phyloP scores from a whole-genome alignment of 2,329 filamentous ascomycete species.

The Xenoacremonium recifei region DNA sequence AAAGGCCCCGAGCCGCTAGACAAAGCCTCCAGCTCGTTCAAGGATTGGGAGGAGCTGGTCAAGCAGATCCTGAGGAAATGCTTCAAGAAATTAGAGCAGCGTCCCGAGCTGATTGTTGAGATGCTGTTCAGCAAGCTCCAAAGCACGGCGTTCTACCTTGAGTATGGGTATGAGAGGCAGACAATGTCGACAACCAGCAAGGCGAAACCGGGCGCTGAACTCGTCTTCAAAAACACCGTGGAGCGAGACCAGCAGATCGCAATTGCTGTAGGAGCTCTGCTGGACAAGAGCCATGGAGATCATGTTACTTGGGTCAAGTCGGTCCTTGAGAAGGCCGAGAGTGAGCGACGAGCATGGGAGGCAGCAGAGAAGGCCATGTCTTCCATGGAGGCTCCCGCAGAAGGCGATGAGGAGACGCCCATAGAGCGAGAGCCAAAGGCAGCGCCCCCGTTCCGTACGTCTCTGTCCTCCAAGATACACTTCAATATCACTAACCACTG shows the following conservation, averaged over 20 bases:
- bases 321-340: constrained; percentile 64
- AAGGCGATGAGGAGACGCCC: constrained; percentile 30
- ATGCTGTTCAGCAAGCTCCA: constrained; percentile 93
- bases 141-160: constrained; percentile 79
- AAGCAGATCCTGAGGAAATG: constrained; percentile 81
- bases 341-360: constrained; percentile 76
- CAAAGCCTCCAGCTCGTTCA: constrained; percentile 63
- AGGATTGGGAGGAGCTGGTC: constrained; percentile 88
- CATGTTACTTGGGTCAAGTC: constrained; percentile 81
- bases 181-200: constrained; percentile 63
- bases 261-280: constrained; percentile 74
- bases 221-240: constrained; percentile 75
- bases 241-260: constrained; percentile 71
- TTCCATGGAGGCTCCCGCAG: constrained; percentile 30
- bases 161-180: constrained; percentile 85
- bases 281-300: constrained; percentile 76
- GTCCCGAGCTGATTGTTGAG: constrained; percentile 83
- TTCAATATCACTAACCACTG: constrained; percentile 31
- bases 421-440: constrained; percentile 25
- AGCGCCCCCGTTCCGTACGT: constrained; percentile 35
- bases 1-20: constrained; percentile 81
- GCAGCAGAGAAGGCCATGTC: constrained; percentile 63
- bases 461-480: background rate
- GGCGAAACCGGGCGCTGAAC: constrained; percentile 70
- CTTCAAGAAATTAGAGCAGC: constrained; percentile 79